A percentile compares a stretch with the other conserved stretches of the same genome.
phyloP scores from a whole-genome alignment of 2,329 filamentous ascomycete genomes.

The Fusarium succisae region DNA sequence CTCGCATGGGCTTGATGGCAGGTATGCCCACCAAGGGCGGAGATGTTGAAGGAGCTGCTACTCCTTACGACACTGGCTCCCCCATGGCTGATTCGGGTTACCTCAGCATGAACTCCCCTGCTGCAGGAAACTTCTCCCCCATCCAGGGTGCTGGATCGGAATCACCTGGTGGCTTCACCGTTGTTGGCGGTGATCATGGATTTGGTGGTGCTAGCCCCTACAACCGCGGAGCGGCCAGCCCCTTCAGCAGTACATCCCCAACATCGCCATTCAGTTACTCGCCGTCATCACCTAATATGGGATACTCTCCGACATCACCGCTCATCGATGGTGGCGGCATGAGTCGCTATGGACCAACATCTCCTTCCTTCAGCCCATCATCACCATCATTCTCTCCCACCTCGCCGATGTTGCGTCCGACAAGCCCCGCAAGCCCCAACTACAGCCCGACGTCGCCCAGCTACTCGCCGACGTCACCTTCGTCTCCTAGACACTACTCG shows the following conservation, averaged over 20 bases:
- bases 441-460: conserved; percentile 74
- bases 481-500: conserved; percentile 66
- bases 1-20: conserved; percentile 82
- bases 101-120: conserved; percentile 70
- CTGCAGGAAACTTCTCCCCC: conserved; percentile 75
- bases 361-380: conserved; percentile 70
- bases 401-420: conserved; percentile 66
- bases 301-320: conserved; percentile 82
- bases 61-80: conserved; percentile 90
- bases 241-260: conserved; percentile 77
- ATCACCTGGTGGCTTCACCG: conserved; percentile 71
- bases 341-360: conserved; percentile 61
- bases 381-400: conserved; percentile 72
- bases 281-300: conserved; percentile 76
- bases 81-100: conserved; percentile 79
- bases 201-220: conserved; percentile 72
- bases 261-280: conserved; percentile 76
- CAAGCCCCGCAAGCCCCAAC: conserved; percentile 65
- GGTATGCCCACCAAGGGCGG: conserved; percentile 80
- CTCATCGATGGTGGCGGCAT: conserved; percentile 62
- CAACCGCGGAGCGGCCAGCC: conserved; percentile 71
- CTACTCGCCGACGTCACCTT: conserved; percentile 71
- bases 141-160: conserved; percentile 81
- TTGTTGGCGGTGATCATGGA: conserved; percentile 57
- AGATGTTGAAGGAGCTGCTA: conserved; percentile 84